Percentiles rank a stretch among this genome's conserved stretches.
Conservation (phyloP, 768 basidiomycete genomes). For the Leccinum olivaceopallidum region DNA sequence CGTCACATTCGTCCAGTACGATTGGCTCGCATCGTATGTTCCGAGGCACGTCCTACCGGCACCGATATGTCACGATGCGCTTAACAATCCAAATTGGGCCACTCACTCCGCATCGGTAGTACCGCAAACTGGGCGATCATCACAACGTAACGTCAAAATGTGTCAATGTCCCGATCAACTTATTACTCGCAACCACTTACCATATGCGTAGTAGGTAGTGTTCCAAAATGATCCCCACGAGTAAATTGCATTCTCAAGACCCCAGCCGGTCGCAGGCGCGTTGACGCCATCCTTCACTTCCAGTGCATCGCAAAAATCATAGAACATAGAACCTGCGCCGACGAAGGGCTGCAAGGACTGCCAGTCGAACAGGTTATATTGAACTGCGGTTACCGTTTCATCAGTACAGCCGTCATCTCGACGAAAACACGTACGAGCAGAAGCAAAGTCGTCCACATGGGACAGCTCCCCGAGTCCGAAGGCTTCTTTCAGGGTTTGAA, state of each 20-base stretch:
- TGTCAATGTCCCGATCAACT: neutral
- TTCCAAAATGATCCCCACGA: neutral
- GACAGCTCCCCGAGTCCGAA: neutral
- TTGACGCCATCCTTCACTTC: neutral
- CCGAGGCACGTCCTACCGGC: slow-evolving; percentile 38
- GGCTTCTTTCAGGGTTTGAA: neutral
- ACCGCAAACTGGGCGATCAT: slow-evolving; percentile 42
- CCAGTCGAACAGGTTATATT: neutral
- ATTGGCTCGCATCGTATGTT: slow-evolving; percentile 38
- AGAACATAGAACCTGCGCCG: neutral
- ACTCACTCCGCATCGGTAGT: slow-evolving; percentile 42
- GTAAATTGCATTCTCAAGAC: neutral
- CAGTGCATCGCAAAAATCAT: neutral
- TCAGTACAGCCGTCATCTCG: neutral
- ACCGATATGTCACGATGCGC: neutral
- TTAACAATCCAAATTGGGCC: neutral
- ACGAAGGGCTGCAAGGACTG: neutral
- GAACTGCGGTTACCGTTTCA: neutral
- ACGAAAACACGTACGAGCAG: neutral
- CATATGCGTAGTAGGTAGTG: neutral
- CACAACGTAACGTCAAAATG: neutral
- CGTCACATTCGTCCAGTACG: slow-evolving; percentile 53
- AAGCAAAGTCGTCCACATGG: neutral
- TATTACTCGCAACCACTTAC: slow-evolving; percentile 9
- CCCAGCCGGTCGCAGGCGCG: neutral